Base-by-base conservation (phyloP, 164 flowering plant genomes). In the Annona squamosa region DNA sequence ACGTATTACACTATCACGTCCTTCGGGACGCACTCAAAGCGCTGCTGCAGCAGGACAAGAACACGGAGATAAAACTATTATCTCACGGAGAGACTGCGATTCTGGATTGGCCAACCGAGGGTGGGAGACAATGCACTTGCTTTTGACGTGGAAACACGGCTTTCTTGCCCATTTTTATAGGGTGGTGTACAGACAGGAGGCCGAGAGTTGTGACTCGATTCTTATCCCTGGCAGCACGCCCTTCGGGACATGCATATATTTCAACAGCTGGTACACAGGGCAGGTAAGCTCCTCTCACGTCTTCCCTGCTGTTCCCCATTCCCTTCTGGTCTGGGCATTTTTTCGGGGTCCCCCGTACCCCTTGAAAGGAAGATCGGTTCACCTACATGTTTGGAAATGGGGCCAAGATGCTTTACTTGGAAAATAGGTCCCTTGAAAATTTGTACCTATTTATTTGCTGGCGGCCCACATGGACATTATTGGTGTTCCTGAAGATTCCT, bases 71-170 rank as follows among this genome's bases (percentile, higher is more conserved):
- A 45, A 42, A 88, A 26, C 71, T 91, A 13, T 74, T 81, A 0
- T 46, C 81, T n/a, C 87, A 91, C 65, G 72, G 80, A 12, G 92
- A 90, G 73, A 70, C 47, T 1, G 4, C 37, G 65, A 47, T 89
- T 64, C 56, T 90, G 78, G 77, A 79, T 66, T 81, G 87, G 88
- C 6, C 89, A 91, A 48, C 94, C 97, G 4, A 80, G 91, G 62
- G 90, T 91, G 47, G 97, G 94, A 9, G 88, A 87, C 72, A 72
- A 62, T 7, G 45, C 61, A 4, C 85, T 88, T 73, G 88, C 80
- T 0, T n/a, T 65, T 9, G 81, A 57, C 65, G 83, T 90, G 89
- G 68, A 69, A 16, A 68, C 70, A 3, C 17, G 79, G 3, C 69
- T 17, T 47, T 7, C 7, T 65, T 65, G 37, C 45, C 41, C 9